phyloP scores from a whole-genome alignment of 2,329 filamentous ascomycete species.

The Metarhizium brunneum region DNA sequence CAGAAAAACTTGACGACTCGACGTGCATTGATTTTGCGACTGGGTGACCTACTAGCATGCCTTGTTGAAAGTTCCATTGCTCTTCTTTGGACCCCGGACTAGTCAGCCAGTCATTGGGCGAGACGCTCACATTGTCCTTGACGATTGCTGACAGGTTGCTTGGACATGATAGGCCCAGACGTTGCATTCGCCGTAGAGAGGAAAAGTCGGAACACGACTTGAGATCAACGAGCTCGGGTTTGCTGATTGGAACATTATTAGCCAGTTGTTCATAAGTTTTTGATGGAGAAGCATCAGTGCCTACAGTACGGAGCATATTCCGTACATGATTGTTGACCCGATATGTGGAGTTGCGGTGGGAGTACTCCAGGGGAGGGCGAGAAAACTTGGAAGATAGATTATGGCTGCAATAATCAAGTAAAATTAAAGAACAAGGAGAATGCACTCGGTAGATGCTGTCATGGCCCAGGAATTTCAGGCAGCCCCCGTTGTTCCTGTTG shows the following conservation, averaged over 20 bases:
- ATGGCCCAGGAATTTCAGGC: no score
- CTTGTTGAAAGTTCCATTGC: no score
- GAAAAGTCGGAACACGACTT: no score
- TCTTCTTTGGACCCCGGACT: no score
- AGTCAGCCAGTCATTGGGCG: no score
- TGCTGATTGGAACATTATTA: neutral
- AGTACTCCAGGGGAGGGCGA: neutral
- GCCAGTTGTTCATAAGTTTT: neutral
- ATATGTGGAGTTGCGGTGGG: neutral
- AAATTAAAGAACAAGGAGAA: neutral
- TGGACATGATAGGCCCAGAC: neutral
- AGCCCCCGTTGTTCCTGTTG: no score
- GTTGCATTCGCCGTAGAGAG: neutral
- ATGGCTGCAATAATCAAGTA: neutral
- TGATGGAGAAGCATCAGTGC: no score
- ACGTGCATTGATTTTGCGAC: no score
- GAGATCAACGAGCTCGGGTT: neutral
- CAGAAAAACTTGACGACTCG: no score
- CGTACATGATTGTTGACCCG: neutral
- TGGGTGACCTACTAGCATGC: no score
- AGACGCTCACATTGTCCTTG: neutral
- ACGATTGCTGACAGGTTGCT: neutral
- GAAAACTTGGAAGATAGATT: no score
- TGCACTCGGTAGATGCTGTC: neutral
- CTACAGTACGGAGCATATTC: no score